phyloP scores from a whole-genome alignment of 2,329 filamentous ascomycete species.

The Rhynchosporium secalis region DNA sequence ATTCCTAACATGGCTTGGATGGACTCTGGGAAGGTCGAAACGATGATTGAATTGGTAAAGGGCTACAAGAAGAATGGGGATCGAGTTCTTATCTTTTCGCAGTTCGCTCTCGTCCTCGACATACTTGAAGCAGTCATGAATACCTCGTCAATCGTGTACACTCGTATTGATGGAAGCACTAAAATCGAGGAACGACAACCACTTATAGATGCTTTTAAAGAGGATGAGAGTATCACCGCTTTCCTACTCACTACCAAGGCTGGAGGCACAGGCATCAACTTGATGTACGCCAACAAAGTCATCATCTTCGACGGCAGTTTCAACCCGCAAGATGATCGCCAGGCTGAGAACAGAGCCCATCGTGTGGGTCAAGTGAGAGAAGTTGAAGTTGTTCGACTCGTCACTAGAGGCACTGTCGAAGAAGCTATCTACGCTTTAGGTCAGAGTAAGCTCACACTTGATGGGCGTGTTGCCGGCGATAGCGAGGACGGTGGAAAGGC shows the following conservation, averaged over 20 bases:
- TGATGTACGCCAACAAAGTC: constrained; percentile 95
- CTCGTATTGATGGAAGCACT: constrained; percentile 83
- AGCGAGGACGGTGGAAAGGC: constrained; percentile 49
- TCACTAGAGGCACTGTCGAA: constrained; percentile 81
- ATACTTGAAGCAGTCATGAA: constrained; percentile 83
- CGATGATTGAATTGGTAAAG: constrained; percentile 72
- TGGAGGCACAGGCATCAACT: constrained; percentile 94
- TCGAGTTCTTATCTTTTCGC: constrained; percentile 85
- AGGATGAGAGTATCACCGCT: constrained; percentile 74
- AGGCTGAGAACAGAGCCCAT: constrained; percentile 95
- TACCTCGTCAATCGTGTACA: constrained; percentile 70
- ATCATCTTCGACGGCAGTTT: constrained; percentile 97
- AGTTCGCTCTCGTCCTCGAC: constrained; percentile 89
- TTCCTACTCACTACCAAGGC: constrained; percentile 93
- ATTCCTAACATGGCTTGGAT: constrained; percentile 55
- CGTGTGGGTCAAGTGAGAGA: constrained; percentile 87
- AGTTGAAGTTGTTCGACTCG: constrained; percentile 85
- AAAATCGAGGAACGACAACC: constrained; percentile 80
- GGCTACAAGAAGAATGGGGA: constrained; percentile 79
- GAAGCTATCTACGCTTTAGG: constrained; percentile 91
- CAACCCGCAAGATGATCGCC: constrained; percentile 97
- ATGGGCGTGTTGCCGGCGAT: constrained; percentile 68
- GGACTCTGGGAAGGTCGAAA: constrained; percentile 79
- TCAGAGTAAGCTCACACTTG: constrained; percentile 88
- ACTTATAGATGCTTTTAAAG: constrained; percentile 84